Evolutionary conservation across 2,329 filamentous ascomycete species (phyloP), one percentile per base, ranked within the genome.

Genomic region (Aureobasidium pullulans): DNA sequence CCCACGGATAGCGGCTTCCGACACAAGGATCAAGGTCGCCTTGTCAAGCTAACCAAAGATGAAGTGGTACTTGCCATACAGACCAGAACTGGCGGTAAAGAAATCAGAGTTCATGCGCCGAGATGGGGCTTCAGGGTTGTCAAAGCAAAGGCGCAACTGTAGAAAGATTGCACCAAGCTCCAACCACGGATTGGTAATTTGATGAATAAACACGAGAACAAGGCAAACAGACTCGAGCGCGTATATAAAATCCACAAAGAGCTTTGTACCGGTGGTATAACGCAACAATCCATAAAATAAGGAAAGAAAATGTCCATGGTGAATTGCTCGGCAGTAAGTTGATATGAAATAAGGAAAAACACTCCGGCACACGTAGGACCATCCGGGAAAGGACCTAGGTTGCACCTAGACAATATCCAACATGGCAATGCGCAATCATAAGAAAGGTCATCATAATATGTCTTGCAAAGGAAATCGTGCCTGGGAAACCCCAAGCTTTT

Each of bases 1-100:
- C 86, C 85, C 5, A 81, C 78, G 2, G 86, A 89, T 68, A 80
- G 81, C 46, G 86, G 85, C 6, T 77, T 73, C 56, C 76, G 69
- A n/a, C 77, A 84, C 67, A 80, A 77, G 63, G 86, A 89, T 66
- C 67, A 69, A 1, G 86, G 86, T 0, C 72, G 60, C 43, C 71
- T 89, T 62, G 72, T 85, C 13, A 75, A 76, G 29, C 66, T 88
- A 53, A 75, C 75, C 44, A 67, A 67, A 23, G 72, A 75, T 47
- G 83, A 88, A 74, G 76, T 85, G 7, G 84, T 86, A 1, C 74
- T 87, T 62, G 79, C 84, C 68, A 76, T 78, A 13, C 67, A 70
- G 60, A 75, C 73, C 3, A 70, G 71, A 61, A 47, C 34, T 19
- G 72, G 70, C 29, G 69, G 74, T 10, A 69, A 67, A 46, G 71